Base-by-base conservation (phyloP, 1,139 yeast genomes). In the Sugiyamaella paludigena region DNA sequence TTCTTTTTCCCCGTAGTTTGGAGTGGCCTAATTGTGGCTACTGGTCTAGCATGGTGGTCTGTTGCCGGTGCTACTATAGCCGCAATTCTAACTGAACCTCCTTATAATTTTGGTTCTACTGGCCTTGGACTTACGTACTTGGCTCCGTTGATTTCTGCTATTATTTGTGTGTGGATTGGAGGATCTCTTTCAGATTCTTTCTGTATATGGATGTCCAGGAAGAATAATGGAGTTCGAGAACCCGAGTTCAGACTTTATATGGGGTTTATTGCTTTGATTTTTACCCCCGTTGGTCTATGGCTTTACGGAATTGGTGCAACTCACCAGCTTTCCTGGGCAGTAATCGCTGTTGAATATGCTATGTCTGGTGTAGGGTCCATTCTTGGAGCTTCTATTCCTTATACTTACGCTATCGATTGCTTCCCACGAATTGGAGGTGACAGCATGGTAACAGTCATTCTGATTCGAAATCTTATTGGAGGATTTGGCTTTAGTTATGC, bases 271-370 rank as follows among this genome's bases (percentile, higher is more conserved):
- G 79, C 88, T 7, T 78, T 83, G 47, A 64, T 85, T 47, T 71
- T 84, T 28, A 81, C 87, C 2, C 89, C 94, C 1, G 69, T 77
- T 8, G 94, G 94, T 6, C 68, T 85, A 49, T 71, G 85, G 56
- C 73, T 86, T 74, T 86, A 84, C 70, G 94, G 94, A 36, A 81
- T 84, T 36, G 94, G 94, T 16, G 73, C 82, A 7, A 85, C 83
- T 9, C 80, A 78, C 49, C 71, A 71, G 33, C 66, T 77, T 51
- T 74, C 79, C 72, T 81, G 87, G 80, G 78, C 76, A 78, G 79
- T 59, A 5, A 57, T 60, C 16, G 58, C 54, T 13, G 50, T 63
- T 46, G 65, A 61, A 13, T 26, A 55, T 58, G 55, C 64, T 58
- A 7, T 78, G 33, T 62, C 71, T 24, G 40, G 39, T 2, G 41